Evolutionary conservation across 805 yeast genomes (phyloP).

Genomic region (Isabelozyma pseudorhagii): DNA sequence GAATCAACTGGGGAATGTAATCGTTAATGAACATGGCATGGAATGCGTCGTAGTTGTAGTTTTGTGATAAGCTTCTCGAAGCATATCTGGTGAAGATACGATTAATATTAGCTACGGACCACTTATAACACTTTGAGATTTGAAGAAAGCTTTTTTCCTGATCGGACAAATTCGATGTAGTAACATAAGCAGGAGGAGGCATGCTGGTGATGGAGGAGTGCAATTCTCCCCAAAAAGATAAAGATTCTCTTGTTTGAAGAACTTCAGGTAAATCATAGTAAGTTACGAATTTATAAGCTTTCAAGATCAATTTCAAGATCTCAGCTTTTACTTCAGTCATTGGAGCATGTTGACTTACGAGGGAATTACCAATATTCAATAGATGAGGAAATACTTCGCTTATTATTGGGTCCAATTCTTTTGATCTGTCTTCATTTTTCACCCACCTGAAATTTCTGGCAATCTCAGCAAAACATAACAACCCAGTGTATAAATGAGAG

Average conservation of each 20-base stretch:
- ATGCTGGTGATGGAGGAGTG: constrained; percentile 66
- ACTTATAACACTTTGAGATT: constrained; percentile 64
- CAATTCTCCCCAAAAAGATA: constrained; percentile 68
- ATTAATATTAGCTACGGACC: constrained; percentile 80
- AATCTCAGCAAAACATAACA: constrained; percentile 68
- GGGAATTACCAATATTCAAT: constrained; percentile 59
- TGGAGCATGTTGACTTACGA: constrained; percentile 23
- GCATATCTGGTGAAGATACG: constrained; percentile 74
- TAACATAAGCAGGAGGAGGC: constrained; percentile 52
- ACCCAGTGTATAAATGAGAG: constrained; percentile 54
- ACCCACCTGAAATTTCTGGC: constrained; percentile 71
- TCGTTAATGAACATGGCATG: constrained; percentile 49
- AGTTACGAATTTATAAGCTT: constrained; percentile 74
- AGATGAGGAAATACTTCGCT: constrained; percentile 61
- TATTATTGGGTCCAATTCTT: constrained; percentile 43
- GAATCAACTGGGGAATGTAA: constrained; percentile 71
- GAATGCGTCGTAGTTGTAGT: constrained; percentile 60
- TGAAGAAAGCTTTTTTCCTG: constrained; percentile 55
- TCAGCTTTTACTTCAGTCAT: constrained; percentile 52
- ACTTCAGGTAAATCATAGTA: constrained; percentile 68
- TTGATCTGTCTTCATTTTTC: constrained; percentile 43
- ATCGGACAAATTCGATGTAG: constrained; percentile 46
- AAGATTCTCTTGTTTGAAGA: constrained; percentile 49
- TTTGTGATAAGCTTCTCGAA: constrained; percentile 41
- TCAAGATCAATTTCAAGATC: constrained; percentile 69